Percentiles rank a stretch among this genome's conserved stretches.
phyloP scores from a whole-genome alignment of 2,329 filamentous ascomycete species.

The Waltergamsia citrina region DNA sequence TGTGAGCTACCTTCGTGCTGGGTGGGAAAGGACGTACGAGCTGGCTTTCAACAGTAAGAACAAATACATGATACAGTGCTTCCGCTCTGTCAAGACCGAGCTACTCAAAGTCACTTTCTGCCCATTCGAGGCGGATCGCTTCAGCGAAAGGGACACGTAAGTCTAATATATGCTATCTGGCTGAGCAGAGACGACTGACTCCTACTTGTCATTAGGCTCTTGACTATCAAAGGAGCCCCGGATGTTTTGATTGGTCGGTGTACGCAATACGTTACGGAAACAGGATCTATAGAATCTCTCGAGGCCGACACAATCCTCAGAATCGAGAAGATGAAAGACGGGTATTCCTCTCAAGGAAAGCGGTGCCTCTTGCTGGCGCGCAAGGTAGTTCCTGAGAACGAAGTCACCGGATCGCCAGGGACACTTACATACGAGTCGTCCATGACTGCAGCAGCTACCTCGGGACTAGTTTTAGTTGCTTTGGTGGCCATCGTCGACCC shows the following conservation, averaged over 20 bases:
- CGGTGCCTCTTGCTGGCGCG: constrained; percentile 58
- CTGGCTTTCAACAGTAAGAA: constrained; percentile 76
- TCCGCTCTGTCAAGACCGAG: constrained; percentile 31
- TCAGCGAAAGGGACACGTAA: constrained; percentile 26
- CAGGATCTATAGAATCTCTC: constrained; percentile 43
- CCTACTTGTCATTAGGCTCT: constrained; percentile 34
- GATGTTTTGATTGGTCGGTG: constrained; percentile 63
- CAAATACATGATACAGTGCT: constrained; percentile 67
- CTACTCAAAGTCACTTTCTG: constrained; percentile 25
- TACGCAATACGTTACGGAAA: constrained; percentile 41
- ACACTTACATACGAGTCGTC: constrained; percentile 42
- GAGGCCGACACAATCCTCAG: constrained; percentile 29
- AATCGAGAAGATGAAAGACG: constrained; percentile 53
- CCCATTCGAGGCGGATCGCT: constrained; percentile 19
- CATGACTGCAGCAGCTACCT: constrained; percentile 41
- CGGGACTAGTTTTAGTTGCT: constrained; percentile 60
- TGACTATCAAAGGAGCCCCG: constrained; percentile 74
- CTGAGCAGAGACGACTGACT: neutral
- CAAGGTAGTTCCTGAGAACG: constrained; percentile 40
- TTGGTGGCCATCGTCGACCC: constrained; percentile 73
- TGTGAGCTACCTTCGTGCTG: constrained; percentile 47
- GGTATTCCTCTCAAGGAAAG: constrained; percentile 59
- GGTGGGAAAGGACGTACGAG: constrained; percentile 59
- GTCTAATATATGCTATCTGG: constrained; percentile 9
- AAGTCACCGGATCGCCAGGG: neutral